Conservation (phyloP, 2,329 filamentous ascomycete species). For the Neoscytalidium dimidiatum region DNA sequence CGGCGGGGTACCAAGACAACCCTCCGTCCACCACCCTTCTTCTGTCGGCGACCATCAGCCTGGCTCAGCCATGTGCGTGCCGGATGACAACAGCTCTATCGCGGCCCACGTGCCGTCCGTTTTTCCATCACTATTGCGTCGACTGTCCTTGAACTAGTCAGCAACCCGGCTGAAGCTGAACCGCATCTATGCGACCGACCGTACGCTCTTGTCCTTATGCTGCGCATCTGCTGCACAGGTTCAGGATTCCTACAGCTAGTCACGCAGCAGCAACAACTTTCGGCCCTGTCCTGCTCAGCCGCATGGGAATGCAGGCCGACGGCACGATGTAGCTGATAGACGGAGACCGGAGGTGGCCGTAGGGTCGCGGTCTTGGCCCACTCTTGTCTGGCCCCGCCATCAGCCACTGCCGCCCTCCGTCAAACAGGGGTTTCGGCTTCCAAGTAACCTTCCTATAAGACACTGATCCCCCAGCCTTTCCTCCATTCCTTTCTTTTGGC, state of each 20-base stretch:
- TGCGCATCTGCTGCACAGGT: neutral
- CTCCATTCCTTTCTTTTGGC: neutral
- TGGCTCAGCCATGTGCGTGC: neutral
- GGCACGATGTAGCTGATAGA: constrained; percentile 7
- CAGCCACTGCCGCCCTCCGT: neutral
- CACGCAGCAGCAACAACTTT: neutral
- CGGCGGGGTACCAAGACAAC: neutral
- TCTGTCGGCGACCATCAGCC: neutral
- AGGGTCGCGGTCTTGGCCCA: neutral
- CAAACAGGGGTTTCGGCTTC: constrained; percentile 1
- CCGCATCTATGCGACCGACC: neutral
- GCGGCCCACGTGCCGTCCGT: neutral
- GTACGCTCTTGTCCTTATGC: neutral
- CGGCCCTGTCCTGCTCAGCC: too few relatives aligned
- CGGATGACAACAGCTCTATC: neutral
- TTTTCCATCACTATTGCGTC: neutral
- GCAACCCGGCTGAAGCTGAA: neutral
- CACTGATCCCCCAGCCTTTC: neutral
- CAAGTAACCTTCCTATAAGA: neutral
- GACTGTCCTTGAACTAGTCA: neutral
- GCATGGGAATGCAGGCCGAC: neutral
- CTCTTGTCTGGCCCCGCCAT: neutral
- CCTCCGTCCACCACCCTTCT: neutral
- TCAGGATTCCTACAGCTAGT: neutral
- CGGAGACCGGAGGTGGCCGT: constrained; percentile 18